A percentile compares a stretch with the other conserved stretches of the same genome.
These are phyloP conservation scores for Quercus wislizeni DNA, from an alignment of 306 rosid genomes.

Conservation along the genomic window DNA sequence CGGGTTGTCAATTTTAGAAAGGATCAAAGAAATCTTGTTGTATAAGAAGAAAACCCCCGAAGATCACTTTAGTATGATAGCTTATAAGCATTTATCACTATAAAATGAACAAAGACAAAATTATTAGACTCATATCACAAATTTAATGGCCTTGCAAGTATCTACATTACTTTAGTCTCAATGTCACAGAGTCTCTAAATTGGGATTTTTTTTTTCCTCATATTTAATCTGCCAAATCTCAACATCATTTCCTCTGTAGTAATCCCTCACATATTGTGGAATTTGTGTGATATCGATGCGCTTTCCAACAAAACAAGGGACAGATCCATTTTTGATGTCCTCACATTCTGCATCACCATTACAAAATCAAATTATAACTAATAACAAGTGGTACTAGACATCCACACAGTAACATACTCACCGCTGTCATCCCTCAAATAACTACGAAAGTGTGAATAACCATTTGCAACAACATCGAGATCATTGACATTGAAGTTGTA, in stretches of 20 bases:
- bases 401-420: slow-evolving; percentile 22
- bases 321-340: slow-evolving; percentile 10
- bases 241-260: slow-evolving; percentile 69
- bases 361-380: slow-evolving; percentile 4
- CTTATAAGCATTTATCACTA: no score
- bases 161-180: neutral
- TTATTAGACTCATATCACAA: no score
- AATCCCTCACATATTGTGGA: slow-evolving; percentile 65
- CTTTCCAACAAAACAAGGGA: slow-evolving; percentile 55
- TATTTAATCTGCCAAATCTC: slow-evolving; percentile 81
- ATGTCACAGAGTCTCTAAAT: neutral
- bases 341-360: slow-evolving; percentile 50
- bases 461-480: slow-evolving; percentile 79
- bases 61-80: no score
- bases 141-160: no score
- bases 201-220: neutral
- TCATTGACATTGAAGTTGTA: slow-evolving; percentile 82
- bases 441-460: slow-evolving; percentile 70
- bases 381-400: neutral
- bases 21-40: no score
- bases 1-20: no score
- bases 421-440: slow-evolving; percentile 54
- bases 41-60: no score
- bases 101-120: no score
- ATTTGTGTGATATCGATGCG: slow-evolving; percentile 50